phyloP scores from a whole-genome alignment of 208 protist genomes.

The Leishmania guyanensis region DNA sequence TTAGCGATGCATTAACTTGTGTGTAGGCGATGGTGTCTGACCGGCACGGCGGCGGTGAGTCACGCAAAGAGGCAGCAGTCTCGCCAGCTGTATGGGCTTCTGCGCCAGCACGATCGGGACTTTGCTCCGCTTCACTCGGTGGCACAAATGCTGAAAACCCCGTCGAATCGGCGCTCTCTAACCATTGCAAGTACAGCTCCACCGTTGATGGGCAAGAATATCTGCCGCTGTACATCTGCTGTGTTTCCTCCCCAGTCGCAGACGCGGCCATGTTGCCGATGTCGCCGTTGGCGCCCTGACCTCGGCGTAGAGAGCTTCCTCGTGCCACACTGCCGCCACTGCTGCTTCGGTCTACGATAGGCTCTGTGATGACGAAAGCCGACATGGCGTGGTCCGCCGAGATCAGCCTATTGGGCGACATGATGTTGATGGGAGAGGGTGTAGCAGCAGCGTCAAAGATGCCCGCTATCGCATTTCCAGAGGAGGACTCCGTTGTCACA shows the following conservation, averaged over 20 bases:
- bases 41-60: neutral
- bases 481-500: neutral
- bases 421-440: neutral
- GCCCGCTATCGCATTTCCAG: neutral
- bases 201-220: conserved; percentile 9
- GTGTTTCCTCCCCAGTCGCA: conserved; percentile 8
- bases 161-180: neutral
- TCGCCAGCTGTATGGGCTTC: neutral
- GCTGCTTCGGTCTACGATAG: conserved; percentile 2
- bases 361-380: too few species aligned
- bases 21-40: neutral
- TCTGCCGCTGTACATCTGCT: neutral
- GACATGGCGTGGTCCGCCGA: neutral
- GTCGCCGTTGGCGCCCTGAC: neutral
- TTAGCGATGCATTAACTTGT: neutral
- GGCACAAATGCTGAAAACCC: neutral
- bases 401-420: neutral
- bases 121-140: neutral
- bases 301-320: conserved; percentile 1
- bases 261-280: neutral
- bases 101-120: neutral
- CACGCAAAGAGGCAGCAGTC: neutral
- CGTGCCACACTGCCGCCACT: neutral
- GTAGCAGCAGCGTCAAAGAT: neutral
- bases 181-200: conserved; percentile 30